A percentile compares a stretch with the other conserved stretches of the same genome.
Evolutionary conservation across 2,329 filamentous ascomycete genomes (phyloP).

Genomic region (Cladosporium sp.): DNA sequence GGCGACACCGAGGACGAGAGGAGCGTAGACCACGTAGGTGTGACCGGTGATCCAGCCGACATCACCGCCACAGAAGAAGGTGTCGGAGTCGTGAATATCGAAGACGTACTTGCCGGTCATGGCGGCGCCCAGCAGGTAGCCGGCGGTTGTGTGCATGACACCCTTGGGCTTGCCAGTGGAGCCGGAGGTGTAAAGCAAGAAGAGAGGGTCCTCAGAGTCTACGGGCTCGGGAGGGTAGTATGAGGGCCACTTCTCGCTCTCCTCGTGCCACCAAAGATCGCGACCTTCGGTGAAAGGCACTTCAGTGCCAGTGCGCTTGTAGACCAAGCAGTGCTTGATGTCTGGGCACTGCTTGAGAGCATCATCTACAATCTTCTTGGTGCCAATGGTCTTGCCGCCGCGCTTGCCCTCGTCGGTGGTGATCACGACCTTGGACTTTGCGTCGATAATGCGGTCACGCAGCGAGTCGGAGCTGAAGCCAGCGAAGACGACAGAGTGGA

Average conservation of each 20-base stretch:
- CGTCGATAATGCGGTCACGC: conserved; percentile 90
- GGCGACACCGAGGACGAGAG: conserved; percentile 85
- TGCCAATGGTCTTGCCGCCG: conserved; percentile 94
- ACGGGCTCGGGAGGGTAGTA: conserved; percentile 89
- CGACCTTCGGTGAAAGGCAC: conserved; percentile 87
- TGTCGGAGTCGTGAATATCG: conserved; percentile 91
- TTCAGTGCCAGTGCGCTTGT: conserved; percentile 90
- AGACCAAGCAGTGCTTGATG: conserved; percentile 83
- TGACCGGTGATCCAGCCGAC: conserved; percentile 99
- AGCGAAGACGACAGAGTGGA: conserved; percentile 97
- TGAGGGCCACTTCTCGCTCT: conserved; percentile 92
- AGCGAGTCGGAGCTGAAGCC: conserved; percentile 97
- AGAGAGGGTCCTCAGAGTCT: conserved; percentile 92
- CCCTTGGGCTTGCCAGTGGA: conserved; percentile 99
- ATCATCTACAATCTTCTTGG: conserved; percentile 99
- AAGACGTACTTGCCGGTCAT: conserved; percentile 98
- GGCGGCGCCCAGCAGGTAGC: conserved; percentile 91
- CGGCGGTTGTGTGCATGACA: conserved; percentile 95
- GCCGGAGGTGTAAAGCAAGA: conserved; percentile 96
- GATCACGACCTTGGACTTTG: conserved; percentile 88
- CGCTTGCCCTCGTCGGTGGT: conserved; percentile 97
- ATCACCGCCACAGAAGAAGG: conserved; percentile 96
- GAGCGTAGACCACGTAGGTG: conserved; percentile 97
- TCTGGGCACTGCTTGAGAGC: conserved; percentile 94
- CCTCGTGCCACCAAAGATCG: conserved; percentile 98